Evolutionary conservation across 2,329 filamentous ascomycete genomes (phyloP).

Genomic region (Xylariaceae sp.): DNA sequence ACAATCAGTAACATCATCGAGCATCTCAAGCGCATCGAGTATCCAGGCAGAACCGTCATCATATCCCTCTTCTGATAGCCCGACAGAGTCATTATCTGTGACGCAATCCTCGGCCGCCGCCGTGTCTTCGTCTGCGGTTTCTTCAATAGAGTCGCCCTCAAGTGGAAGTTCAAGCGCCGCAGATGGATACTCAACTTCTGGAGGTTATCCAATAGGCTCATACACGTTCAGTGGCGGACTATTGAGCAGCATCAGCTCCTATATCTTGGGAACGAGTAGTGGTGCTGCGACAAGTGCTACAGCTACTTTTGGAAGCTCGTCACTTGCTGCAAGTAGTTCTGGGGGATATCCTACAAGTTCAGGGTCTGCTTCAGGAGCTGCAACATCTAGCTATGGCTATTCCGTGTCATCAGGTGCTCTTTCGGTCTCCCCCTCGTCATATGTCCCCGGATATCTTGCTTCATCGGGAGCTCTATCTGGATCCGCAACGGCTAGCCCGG

Average conservation of each 20-base stretch:
- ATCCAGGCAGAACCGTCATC: no score
- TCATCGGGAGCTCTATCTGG: neutral
- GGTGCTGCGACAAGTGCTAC: conserved; percentile 1
- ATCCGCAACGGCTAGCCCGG: neutral
- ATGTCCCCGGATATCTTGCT: neutral
- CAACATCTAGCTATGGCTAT: neutral
- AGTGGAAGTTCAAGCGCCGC: neutral
- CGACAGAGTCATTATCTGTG: neutral
- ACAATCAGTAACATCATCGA: conserved; percentile 3
- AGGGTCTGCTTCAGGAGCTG: neutral
- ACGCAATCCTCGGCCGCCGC: neutral
- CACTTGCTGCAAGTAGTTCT: conserved; percentile 2
- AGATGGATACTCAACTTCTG: neutral
- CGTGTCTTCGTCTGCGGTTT: neutral
- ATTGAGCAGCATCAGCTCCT: conserved; percentile 26
- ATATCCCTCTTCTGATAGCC: no score
- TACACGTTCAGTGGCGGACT: conserved; percentile 17
- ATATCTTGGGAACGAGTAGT: conserved; percentile 20
- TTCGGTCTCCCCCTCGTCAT: neutral
- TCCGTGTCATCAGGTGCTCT: neutral
- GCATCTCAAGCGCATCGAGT: neutral
- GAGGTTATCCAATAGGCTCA: conserved; percentile 14
- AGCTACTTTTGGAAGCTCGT: conserved; percentile 5
- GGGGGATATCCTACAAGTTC: neutral
- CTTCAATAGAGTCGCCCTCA: neutral